phyloP scores from a whole-genome alignment of 306 rosid genomes.

The Spatholobus suberectus region DNA sequence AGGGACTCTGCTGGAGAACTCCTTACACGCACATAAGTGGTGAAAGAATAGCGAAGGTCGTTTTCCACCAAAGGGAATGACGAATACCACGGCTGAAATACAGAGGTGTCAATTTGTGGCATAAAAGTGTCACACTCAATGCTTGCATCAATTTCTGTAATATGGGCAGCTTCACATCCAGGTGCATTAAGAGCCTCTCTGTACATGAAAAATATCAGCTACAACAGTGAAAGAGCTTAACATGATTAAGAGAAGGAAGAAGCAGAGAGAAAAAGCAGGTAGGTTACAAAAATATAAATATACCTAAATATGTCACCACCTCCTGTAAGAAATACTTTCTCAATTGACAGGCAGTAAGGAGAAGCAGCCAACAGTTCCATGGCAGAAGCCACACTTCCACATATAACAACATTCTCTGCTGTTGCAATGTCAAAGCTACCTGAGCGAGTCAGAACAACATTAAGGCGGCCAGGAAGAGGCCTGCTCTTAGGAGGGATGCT shows the following conservation, averaged over 20 bases:
- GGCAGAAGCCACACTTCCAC: constrained; percentile 90
- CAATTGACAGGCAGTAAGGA: constrained; percentile 91
- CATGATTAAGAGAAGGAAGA: constrained; percentile 21
- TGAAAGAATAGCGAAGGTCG: constrained; percentile 69
- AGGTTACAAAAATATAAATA: background rate
- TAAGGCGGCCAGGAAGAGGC: constrained; percentile 88
- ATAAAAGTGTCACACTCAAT: constrained; percentile 85
- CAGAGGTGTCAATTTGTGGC: constrained; percentile 72
- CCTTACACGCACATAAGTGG: constrained; percentile 84
- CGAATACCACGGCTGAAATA: constrained; percentile 93
- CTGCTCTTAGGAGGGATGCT: constrained; percentile 66
- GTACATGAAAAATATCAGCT: constrained; percentile 42
- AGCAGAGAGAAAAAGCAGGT: constrained; percentile 17
- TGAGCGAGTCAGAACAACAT: constrained; percentile 92
- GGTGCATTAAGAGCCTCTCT: constrained; percentile 91
- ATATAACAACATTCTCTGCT: constrained; percentile 88
- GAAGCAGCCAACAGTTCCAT: constrained; percentile 88
- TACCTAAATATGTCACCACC: constrained; percentile 91
- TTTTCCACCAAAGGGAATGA: constrained; percentile 84
- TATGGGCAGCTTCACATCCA: constrained; percentile 91
- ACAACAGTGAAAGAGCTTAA: constrained; percentile 31
- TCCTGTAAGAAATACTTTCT: constrained; percentile 90
- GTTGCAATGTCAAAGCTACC: constrained; percentile 95
- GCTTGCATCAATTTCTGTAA: constrained; percentile 79
- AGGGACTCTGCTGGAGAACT: constrained; percentile 57